A percentile compares a stretch with the other conserved stretches of the same genome.
These are phyloP conservation scores for Ascochyta pisi DNA, from an alignment of 2,329 filamentous ascomycete species.

Conservation along the genomic window DNA sequence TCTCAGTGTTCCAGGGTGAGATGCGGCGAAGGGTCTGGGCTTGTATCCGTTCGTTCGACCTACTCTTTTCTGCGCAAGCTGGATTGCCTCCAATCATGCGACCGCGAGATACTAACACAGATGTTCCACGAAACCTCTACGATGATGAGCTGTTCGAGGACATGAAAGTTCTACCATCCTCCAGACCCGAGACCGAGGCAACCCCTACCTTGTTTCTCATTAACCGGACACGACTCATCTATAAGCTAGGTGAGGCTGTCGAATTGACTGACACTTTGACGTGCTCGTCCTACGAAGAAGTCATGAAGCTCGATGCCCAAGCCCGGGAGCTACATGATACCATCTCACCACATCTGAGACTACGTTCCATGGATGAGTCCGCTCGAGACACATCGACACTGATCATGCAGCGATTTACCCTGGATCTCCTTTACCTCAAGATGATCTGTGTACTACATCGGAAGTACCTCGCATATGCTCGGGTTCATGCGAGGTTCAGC, in stretches of 20 bases:
- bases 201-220: conserved; percentile 84
- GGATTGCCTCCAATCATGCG: conserved; percentile 71
- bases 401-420: conserved; percentile 81
- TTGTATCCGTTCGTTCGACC: conserved; percentile 74
- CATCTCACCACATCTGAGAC: conserved; percentile 79
- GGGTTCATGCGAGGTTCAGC: conserved; percentile 77
- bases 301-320: conserved; percentile 66
- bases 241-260: conserved; percentile 74
- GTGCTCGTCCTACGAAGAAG: conserved; percentile 68
- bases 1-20: conserved; percentile 78
- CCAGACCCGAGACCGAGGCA: conserved; percentile 71
- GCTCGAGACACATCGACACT: conserved; percentile 71
- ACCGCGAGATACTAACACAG: conserved; percentile 75
- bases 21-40: conserved; percentile 71
- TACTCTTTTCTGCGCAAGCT: conserved; percentile 78
- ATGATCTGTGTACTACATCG: conserved; percentile 88
- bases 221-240: conserved; percentile 71
- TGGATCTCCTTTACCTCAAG: conserved; percentile 88
- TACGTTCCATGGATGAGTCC: conserved; percentile 76
- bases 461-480: conserved; percentile 79
- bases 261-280: conserved; percentile 68
- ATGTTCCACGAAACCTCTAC: conserved; percentile 77
- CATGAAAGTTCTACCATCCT: conserved; percentile 70
- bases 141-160: conserved; percentile 79
- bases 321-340: conserved; percentile 66